Base-by-base conservation (phyloP, 108 stramenopile species). In the Schizochytrium sp. region DNA sequence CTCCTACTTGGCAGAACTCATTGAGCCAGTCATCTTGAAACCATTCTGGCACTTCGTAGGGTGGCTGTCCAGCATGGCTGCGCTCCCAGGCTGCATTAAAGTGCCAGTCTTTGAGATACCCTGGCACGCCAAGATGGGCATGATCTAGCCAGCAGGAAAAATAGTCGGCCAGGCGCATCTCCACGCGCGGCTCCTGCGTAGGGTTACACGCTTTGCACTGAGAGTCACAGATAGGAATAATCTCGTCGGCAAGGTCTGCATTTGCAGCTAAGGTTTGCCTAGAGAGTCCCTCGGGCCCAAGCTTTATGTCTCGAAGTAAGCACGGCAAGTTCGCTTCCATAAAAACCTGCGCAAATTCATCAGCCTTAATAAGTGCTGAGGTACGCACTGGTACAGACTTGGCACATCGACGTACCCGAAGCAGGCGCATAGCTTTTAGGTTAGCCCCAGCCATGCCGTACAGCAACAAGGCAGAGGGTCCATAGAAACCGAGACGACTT, bases 81-180 rank as follows among this genome's bases (percentile, higher is more conserved):
- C 47, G 47, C 47, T 49, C 76, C 44, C 64, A 44, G 42, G 64
- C 64, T 15, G 64, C 64, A 1, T 38, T 44, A 38, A 38, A 69
- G 76, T 83, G 76, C 76, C 76, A 83, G 76, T 83, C 76, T 40
- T 83, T 83, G 50, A 83, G 76, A 28, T 83, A 83, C 12, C 76
- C 76, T 5, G 76, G 47, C 7, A 5, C 12, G 47, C 15, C 2
- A 28, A 28, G 28, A 28, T 28, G 28, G 10, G 50, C 7, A 28
- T 83, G 76, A 10, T 10, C 13, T 5, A 55, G 38, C 76, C 76
- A 83, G 76, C 76, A 83, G 47, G 3, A 53, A 10, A 83, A 38
- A 42, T 55, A 83, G 2, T 83, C 45, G 15, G 5, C 15, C 7
- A 83, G 76, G 15, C 50, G 19, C 47, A 40, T 5, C 47, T 83